Conservation (phyloP, 805 yeast genomes). For the Sungouiella thailandica region DNA sequence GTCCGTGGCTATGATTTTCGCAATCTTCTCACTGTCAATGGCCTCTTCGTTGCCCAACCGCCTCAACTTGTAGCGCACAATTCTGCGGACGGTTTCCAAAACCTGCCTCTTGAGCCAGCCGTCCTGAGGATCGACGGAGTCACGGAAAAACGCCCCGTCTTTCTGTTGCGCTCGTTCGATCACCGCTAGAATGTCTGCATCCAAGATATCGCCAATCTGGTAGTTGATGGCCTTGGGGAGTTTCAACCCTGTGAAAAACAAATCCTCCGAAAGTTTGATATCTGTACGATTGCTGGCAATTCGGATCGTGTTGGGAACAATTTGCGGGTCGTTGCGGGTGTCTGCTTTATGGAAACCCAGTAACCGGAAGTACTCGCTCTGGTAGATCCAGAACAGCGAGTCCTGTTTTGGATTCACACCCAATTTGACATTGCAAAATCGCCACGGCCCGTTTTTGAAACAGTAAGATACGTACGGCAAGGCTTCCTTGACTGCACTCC, state of each 20-base stretch:
- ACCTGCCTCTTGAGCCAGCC: constrained; percentile 78
- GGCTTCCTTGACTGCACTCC: constrained; percentile 59
- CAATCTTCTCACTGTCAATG: constrained; percentile 37
- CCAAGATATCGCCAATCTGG: constrained; percentile 75
- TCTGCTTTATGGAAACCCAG: constrained; percentile 20
- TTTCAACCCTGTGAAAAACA: constrained; percentile 66
- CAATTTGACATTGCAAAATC: constrained; percentile 73
- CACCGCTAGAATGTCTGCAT: constrained; percentile 50
- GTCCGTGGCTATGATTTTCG: constrained; percentile 39
- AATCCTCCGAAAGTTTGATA: constrained; percentile 25
- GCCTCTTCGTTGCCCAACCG: constrained; percentile 51
- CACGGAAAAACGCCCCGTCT: constrained; percentile 30
- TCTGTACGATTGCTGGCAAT: constrained; percentile 11
- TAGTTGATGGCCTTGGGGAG: constrained; percentile 67
- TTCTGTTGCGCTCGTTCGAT: constrained; percentile 30
- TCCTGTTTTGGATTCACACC: constrained; percentile 75
- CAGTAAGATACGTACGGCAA: constrained; percentile 80
- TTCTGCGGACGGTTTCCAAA: constrained; percentile 58
- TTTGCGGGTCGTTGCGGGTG: constrained; percentile 10
- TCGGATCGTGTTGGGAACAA: constrained; percentile 24
- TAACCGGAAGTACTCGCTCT: constrained; percentile 78
- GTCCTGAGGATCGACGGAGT: constrained; percentile 45
- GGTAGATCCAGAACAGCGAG: constrained; percentile 54
- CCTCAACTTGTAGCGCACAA: constrained; percentile 68
- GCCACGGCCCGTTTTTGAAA: constrained; percentile 90